These are phyloP conservation scores for Lepidium campestre DNA, from an alignment of 441 rosid species.

Conservation along the genomic window DNA sequence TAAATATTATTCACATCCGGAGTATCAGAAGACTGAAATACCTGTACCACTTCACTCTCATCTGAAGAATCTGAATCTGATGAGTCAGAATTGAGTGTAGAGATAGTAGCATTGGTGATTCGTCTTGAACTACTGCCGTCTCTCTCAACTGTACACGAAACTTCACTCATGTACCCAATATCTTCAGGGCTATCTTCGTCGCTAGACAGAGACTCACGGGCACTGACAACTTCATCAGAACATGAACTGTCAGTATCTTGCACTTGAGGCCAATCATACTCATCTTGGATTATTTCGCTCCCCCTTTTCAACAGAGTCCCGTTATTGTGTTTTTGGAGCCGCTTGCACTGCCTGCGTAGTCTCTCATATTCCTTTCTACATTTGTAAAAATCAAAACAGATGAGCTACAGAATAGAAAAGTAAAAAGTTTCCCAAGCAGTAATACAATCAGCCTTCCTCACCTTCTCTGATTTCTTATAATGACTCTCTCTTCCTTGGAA, in stretches of 20 bases:
- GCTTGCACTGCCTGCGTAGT: conserved; percentile 57
- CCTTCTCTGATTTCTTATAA: conserved; percentile 67
- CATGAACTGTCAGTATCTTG: conserved; percentile 46
- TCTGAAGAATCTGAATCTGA: conserved; percentile 71
- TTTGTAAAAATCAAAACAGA: conserved; percentile 8
- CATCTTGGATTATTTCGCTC: conserved; percentile 24
- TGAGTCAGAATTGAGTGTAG: conserved; percentile 50
- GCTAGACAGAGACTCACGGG: conserved; percentile 67
- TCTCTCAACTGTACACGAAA: conserved; percentile 49
- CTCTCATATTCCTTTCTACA: conserved; percentile 84
- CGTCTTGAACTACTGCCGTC: conserved; percentile 39
- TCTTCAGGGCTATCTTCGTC: conserved; percentile 45
- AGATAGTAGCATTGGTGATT: conserved; percentile 40
- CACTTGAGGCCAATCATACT: conserved; percentile 31
- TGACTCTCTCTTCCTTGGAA: conserved; percentile 67
- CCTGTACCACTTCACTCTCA: conserved; percentile 52
- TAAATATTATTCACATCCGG: conserved; percentile 30
- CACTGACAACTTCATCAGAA: conserved; percentile 68
- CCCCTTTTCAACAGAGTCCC: conserved; percentile 31
- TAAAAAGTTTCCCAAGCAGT: not conserved
- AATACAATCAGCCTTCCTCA: conserved; percentile 18
- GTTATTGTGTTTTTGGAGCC: conserved; percentile 35
- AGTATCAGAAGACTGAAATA: conserved; percentile 36
- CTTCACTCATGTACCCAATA: conserved; percentile 48
- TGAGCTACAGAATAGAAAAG: not conserved